Percentiles rank a stretch among this genome's conserved stretches.
phyloP scores from a whole-genome alignment of 2,329 filamentous ascomycete genomes.

The Didymellaceae sp. region DNA sequence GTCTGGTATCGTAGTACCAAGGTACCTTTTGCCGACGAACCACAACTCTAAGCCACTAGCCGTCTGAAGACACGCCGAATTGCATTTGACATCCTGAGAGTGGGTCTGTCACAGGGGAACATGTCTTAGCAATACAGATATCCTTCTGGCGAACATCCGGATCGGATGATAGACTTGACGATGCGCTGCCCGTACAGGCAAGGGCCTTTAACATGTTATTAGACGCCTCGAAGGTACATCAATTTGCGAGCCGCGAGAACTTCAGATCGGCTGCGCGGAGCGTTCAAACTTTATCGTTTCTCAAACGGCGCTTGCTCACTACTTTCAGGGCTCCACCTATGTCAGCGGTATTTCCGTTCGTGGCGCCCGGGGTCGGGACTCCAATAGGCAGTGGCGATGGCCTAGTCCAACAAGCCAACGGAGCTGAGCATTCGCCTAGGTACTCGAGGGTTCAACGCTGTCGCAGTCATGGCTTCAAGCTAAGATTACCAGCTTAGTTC shows the following conservation, averaged over 20 bases:
- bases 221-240: too few relatives aligned
- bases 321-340: too few relatives aligned
- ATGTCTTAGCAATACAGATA: not conserved
- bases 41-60: conserved; percentile 9
- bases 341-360: conserved; percentile 10
- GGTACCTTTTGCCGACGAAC: conserved; percentile 5
- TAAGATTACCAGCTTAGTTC: not conserved
- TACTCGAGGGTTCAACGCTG: conserved; percentile 4
- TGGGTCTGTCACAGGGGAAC: not conserved
- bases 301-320: conserved; percentile 12
- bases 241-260: not conserved
- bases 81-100: not conserved
- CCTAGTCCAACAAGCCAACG: conserved; percentile 3
- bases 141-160: too few relatives aligned
- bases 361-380: conserved; percentile 6
- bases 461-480: conserved; percentile 13
- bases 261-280: not conserved
- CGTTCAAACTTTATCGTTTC: conserved; percentile 9
- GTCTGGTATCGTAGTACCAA: conserved; percentile 5
- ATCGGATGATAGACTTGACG: too few relatives aligned
- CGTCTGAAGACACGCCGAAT: conserved; percentile 1
- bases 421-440: conserved; percentile 3
- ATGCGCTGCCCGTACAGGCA: too few relatives aligned
- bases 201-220: too few relatives aligned
- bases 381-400: conserved; percentile 12